phyloP scores from a whole-genome alignment of 495 filamentous ascomycete genomes.

The Astrothelium macrocarpum region DNA sequence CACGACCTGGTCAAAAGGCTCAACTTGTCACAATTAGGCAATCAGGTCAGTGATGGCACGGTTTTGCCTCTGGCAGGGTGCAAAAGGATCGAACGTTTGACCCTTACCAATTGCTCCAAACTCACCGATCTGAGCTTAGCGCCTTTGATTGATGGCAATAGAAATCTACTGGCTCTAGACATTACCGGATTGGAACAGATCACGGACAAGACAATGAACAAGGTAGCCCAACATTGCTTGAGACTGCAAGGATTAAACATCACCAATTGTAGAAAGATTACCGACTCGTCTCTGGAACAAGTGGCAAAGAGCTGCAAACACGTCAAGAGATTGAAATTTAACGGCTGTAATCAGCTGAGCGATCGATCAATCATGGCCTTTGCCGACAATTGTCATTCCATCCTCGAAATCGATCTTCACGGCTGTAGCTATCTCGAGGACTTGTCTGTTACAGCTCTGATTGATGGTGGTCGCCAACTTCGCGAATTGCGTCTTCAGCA shows the following conservation, averaged over 20 bases:
- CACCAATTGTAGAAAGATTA: constrained; percentile 72
- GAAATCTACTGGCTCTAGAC: constrained; percentile 79
- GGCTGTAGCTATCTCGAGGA: constrained; percentile 73
- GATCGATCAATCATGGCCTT: constrained; percentile 75
- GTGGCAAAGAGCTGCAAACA: constrained; percentile 75
- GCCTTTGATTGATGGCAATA: constrained; percentile 67
- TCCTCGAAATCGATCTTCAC: constrained; percentile 93
- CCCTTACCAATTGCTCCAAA: constrained; percentile 78
- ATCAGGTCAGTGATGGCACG: constrained; percentile 78
- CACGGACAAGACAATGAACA: constrained; percentile 70
- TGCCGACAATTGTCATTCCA: constrained; percentile 76
- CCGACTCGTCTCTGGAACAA: constrained; percentile 72
- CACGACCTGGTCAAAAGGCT: constrained; percentile 78
- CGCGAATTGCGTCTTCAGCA: constrained; percentile 81
- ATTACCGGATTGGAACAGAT: constrained; percentile 71
- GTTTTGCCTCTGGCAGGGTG: constrained; percentile 72
- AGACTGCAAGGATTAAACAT: constrained; percentile 91
- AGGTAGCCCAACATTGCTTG: constrained; percentile 70
- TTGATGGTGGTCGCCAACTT: constrained; percentile 65
- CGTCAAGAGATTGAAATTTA: constrained; percentile 93
- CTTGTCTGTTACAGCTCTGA: constrained; percentile 65
- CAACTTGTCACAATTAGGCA: constrained; percentile 71
- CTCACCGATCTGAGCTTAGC: constrained; percentile 77
- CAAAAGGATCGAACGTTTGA: constrained; percentile 87
- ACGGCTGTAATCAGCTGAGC: constrained; percentile 70